Conservation (phyloP, 495 filamentous ascomycete genomes). For the Stereocaulon alpinum region DNA sequence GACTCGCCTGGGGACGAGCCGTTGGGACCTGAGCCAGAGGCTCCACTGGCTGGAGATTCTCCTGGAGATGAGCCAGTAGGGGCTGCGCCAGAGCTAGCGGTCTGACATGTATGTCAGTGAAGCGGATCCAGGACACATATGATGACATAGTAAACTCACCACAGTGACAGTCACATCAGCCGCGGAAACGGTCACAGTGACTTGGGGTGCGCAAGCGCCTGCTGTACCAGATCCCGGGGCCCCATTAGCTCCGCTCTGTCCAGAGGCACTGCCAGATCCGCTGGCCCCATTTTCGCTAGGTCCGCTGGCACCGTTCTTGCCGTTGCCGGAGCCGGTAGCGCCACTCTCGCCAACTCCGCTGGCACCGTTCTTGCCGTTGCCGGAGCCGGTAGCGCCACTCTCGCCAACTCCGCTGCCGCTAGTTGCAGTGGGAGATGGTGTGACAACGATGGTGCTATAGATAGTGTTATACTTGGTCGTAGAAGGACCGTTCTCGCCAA, state of each 20-base stretch:
- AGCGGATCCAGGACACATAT: neutral
- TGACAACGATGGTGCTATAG: conserved; percentile 13
- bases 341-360: neutral
- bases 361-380: neutral
- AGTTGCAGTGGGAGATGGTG: neutral
- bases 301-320: neutral
- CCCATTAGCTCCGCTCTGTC: conserved; percentile 14
- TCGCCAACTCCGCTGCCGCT: conserved; percentile 4
- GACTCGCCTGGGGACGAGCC: conserved; percentile 23
- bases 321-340: conserved; percentile 3
- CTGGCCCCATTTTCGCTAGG: neutral
- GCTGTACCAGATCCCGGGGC: conserved; percentile 8
- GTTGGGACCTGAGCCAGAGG: conserved; percentile 19
- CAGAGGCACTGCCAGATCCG: neutral
- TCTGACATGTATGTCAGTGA: neutral
- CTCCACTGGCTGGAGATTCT: conserved; percentile 9
- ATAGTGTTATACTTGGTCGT: conserved; percentile 21
- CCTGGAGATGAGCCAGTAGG: conserved; percentile 4
- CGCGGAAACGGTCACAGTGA: conserved; percentile 34
- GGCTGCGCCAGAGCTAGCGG: neutral
- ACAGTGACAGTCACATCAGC: conserved; percentile 33
- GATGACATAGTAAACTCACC: conserved; percentile 25
- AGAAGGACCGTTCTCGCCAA: neutral
- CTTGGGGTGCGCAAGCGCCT: conserved; percentile 16
- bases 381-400: neutral